Conservation (phyloP, 495 filamentous ascomycete genomes). For the Neurospora sp. region DNA sequence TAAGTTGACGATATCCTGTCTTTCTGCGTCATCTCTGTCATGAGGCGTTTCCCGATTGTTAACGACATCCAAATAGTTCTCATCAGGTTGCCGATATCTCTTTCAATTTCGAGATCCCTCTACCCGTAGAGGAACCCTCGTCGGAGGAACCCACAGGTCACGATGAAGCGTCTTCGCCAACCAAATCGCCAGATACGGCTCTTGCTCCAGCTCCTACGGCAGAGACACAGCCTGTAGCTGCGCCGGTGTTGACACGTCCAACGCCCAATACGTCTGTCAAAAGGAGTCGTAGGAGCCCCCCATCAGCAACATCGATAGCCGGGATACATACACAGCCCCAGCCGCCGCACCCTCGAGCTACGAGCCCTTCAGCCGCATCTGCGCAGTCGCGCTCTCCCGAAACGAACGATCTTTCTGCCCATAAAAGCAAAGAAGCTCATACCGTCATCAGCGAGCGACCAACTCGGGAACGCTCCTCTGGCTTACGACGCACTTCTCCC, state of each 20-base stretch:
- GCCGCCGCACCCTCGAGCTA: neutral
- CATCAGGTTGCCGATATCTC: constrained; percentile 37
- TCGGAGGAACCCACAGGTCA: neutral
- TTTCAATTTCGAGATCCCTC: constrained; percentile 34
- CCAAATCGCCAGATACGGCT: constrained; percentile 10
- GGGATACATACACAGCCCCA: neutral
- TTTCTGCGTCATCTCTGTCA: neutral
- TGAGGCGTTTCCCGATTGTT: neutral
- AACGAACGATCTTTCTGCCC: neutral
- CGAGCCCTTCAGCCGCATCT: neutral
- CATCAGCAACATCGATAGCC: constrained; percentile 3
- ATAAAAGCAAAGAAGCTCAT: neutral
- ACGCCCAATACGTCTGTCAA: constrained; percentile 35
- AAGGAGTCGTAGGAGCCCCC: constrained; percentile 15
- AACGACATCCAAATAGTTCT: constrained; percentile 21
- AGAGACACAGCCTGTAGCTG: neutral
- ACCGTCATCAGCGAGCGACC: neutral
- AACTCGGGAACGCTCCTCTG: neutral
- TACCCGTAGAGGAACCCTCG: constrained; percentile 13
- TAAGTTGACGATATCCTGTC: constrained; percentile 11
- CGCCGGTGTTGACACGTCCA: constrained; percentile 14
- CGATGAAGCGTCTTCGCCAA: constrained; percentile 8
- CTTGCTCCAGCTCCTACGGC: neutral
- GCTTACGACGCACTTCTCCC: neutral
- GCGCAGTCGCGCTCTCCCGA: neutral